These are phyloP conservation scores for Chytriomyces sp. DNA, from an alignment of 192 early-diverging fungal genomes.

Conservation along the genomic window DNA sequence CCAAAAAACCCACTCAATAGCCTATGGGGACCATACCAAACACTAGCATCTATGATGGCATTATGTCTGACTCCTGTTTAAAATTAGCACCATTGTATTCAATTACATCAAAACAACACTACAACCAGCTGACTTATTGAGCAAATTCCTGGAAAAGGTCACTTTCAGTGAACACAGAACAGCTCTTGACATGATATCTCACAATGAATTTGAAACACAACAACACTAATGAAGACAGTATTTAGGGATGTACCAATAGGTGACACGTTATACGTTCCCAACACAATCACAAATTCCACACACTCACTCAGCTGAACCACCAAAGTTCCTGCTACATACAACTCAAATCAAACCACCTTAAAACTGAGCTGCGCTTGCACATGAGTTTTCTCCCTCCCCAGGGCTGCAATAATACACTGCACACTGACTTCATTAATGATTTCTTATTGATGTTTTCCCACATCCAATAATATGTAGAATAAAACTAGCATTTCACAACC, in stretches of 20 bases:
- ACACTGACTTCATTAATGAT: too few species aligned
- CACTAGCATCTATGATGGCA: background rate
- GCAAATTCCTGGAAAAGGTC: background rate
- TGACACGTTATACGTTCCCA: too few species aligned
- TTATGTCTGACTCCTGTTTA: background rate
- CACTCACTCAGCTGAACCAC: too few species aligned
- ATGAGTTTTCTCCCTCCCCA: background rate
- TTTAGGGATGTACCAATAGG: too few species aligned
- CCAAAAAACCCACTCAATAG: background rate
- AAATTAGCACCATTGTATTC: background rate
- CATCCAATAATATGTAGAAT: too few species aligned
- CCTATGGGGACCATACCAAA: background rate
- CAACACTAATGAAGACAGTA: background rate
- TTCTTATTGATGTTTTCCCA: too few species aligned
- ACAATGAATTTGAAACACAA: background rate
- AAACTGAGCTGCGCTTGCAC: too few species aligned
- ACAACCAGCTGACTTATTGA: background rate
- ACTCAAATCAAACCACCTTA: too few species aligned
- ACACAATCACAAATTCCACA: too few species aligned
- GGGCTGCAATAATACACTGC: too few species aligned
- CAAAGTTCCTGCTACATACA: too few species aligned
- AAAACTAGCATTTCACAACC: too few species aligned
- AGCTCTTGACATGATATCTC: background rate
- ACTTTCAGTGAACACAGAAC: background rate
- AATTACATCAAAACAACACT: background rate